Evolutionary conservation across 768 basidiomycete genomes (phyloP).

Genomic region (Lactarius sanguifluus): DNA sequence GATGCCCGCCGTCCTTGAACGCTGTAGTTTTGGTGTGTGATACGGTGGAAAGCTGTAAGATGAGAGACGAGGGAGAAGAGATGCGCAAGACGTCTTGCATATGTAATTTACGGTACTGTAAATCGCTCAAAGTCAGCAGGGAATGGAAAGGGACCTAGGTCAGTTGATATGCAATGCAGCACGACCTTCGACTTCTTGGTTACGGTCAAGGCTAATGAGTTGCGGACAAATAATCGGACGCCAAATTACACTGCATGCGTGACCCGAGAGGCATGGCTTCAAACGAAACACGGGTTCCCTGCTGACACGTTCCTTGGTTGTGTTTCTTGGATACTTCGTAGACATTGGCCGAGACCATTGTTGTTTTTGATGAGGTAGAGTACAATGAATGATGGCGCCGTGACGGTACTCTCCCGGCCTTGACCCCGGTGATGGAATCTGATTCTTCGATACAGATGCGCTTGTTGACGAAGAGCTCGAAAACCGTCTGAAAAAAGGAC

Average conservation of each 20-base stretch:
- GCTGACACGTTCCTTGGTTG: no score
- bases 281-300: no score
- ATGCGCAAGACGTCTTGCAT: not conserved
- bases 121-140: constrained; percentile 1
- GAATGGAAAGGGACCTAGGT: not conserved
- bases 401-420: not conserved
- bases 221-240: not conserved
- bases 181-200: not conserved
- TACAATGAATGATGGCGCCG: not conserved
- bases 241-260: not conserved
- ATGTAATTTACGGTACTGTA: not conserved
- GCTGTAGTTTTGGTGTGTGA: not conserved
- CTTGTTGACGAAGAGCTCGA: not conserved
- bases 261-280: not conserved
- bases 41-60: not conserved
- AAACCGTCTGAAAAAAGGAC: not conserved
- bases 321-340: not conserved
- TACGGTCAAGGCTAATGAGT: not conserved
- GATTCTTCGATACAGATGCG: not conserved
- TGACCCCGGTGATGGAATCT: not conserved
- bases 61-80: not conserved
- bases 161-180: not conserved
- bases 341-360: not conserved
- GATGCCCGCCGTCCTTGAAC: not conserved
- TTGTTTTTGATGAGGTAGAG: not conserved